Base-by-base conservation (phyloP, 1,284 basidiomycete genomes). In the Fomitopsis betulina region DNA sequence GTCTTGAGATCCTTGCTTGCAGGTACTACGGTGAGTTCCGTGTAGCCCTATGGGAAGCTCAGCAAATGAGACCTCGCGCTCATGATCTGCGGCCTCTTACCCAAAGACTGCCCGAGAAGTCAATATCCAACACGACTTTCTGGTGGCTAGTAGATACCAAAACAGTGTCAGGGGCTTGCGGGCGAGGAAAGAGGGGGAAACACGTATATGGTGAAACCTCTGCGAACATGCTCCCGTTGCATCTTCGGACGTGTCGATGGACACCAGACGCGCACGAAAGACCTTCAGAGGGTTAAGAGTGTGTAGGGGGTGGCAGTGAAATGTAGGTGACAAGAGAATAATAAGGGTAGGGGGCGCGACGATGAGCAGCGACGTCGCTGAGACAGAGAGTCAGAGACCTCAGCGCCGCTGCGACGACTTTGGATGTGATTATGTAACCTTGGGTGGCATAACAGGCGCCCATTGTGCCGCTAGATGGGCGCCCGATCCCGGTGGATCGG, bases 51-150 rank as follows among this genome's bases (percentile, higher is more conserved):
- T 37, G 61, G 40, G 32, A 27, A 43, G 58, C 35, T 30, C 56
- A 51, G 43, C 42, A 57, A 56, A 59, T 53, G 43, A 50, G 21
- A 30, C 42, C 51, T 35, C 33, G n/a, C 37, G 47, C 25, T 23
- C 42, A 27, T 8, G 23, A 53, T 50, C 49, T 35, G 39, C 55
- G 53, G 32, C 21, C 39, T 58, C 81, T 63, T 75, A 91, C 91
- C 84, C 88, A 91, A 64, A 93, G 79, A 67, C 77, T 78, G 17
- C 91, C 92, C 25, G 85, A 80, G 74, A 96, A 93, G 77, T 93
- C 89, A 62, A 96, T 86, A 75, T 96, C 93, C 63, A 96, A 77
- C 60, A 92, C 91, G 55, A 95, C 92, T 71, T 93, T 93, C 81
- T 96, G 94, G 76, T 96, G 91, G 76, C 88, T 90, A 87, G 89